These are phyloP conservation scores for Sonneratia caseolaris DNA, from an alignment of 345 rosid genomes.

Conservation along the genomic window DNA sequence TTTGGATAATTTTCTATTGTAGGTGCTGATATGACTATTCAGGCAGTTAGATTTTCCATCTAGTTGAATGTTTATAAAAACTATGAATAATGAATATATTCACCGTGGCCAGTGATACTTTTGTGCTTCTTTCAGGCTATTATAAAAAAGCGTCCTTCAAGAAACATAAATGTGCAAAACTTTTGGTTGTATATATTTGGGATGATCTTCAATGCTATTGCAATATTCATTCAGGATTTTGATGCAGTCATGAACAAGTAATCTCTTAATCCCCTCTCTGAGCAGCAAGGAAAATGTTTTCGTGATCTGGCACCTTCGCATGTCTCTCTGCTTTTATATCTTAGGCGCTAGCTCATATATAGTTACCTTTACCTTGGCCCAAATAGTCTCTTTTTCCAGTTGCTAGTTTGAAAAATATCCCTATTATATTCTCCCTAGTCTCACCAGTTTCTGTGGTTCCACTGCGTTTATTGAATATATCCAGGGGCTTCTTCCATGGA, in stretches of 20 bases:
- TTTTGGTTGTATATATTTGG: conserved; percentile 94
- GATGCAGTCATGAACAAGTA: conserved; percentile 85
- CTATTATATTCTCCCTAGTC: background rate
- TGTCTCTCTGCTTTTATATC: background rate
- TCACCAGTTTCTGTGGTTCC: conserved; percentile 1
- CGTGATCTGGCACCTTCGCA: background rate
- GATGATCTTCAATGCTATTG: conserved; percentile 89
- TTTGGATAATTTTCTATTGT: background rate
- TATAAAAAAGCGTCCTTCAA: conserved; percentile 82
- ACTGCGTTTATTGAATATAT: conserved; percentile 5
- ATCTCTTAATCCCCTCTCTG: conserved; percentile 15
- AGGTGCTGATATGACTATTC: background rate
- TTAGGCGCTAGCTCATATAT: background rate
- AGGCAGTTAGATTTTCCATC: background rate
- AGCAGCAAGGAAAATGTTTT: background rate
- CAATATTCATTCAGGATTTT: conserved; percentile 81
- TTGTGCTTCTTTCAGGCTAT: conserved; percentile 63
- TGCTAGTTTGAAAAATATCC: background rate
- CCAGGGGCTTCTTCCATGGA: conserved; percentile 97
- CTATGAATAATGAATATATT: background rate
- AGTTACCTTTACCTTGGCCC: background rate
- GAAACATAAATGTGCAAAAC: conserved; percentile 91
- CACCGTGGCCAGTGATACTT: background rate
- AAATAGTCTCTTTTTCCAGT: background rate
- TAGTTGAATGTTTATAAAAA: background rate